Evolutionary conservation across 176 grass and related monocot genomes (phyloP).

Genomic region (Saccharum spontaneum): DNA sequence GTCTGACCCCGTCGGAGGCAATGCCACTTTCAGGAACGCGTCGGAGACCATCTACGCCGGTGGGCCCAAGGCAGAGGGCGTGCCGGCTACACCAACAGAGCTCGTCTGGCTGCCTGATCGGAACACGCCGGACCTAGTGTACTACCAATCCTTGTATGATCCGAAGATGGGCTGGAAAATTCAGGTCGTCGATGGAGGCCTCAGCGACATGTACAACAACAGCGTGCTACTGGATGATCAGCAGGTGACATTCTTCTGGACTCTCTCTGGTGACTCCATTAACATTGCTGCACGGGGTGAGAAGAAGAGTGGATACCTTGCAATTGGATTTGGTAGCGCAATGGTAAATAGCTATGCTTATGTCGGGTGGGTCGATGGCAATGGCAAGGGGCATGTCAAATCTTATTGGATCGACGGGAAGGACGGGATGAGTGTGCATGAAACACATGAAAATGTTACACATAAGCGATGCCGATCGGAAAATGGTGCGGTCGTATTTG

Average conservation of each 20-base stretch:
- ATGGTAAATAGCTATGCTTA: slow-evolving; percentile 90
- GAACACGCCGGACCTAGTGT: slow-evolving; percentile 85
- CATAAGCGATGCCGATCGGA: slow-evolving; percentile 64
- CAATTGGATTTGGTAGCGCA: slow-evolving; percentile 63
- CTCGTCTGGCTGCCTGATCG: slow-evolving; percentile 78
- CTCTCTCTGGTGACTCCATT: slow-evolving; percentile 65
- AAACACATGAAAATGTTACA: slow-evolving; percentile 67
- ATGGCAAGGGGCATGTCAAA: slow-evolving; percentile 63
- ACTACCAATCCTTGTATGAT: slow-evolving; percentile 83
- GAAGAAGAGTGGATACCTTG: slow-evolving; percentile 85
- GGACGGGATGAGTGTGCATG: slow-evolving; percentile 60
- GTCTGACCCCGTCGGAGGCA: slow-evolving; percentile 75
- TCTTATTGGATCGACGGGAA: slow-evolving; percentile 77
- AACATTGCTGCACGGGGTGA: slow-evolving; percentile 72
- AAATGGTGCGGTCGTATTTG: slow-evolving; percentile 66
- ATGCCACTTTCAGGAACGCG: slow-evolving; percentile 70
- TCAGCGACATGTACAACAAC: slow-evolving; percentile 94
- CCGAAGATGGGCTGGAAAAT: slow-evolving; percentile 94
- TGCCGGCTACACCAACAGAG: slow-evolving; percentile 67
- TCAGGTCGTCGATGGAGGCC: slow-evolving; percentile 76
- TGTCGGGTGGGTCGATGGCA: slow-evolving; percentile 77
- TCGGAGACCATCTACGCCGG: slow-evolving; percentile 82
- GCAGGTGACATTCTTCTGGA: slow-evolving; percentile 89
- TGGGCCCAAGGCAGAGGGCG: slow-evolving; percentile 51
- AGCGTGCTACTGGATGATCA: slow-evolving; percentile 86